Evolutionary conservation across 208 protist species (phyloP), one percentile per base, ranked within the genome.

Genomic region (Wallacemonas sp.): DNA sequence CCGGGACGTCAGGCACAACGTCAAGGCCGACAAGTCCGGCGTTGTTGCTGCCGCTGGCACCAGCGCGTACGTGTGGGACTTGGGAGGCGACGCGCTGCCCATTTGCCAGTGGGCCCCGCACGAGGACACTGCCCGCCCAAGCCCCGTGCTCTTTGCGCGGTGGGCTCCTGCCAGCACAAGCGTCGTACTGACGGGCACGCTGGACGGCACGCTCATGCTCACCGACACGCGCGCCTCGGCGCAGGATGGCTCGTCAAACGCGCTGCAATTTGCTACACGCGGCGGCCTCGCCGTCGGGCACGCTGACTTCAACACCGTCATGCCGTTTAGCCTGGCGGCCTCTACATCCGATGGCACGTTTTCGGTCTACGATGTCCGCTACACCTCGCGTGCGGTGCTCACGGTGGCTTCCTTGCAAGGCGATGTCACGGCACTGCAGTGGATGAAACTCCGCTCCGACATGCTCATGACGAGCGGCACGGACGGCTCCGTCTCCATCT

Each of bases 401-500:
- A 79, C 78, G 3, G 66, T 91, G 32, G 75, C 85, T 8, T 85
- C 89, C 5, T 69, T 89, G 44, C 89, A 95, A 44, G 89, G 89
- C 26, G 83, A 91, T 46, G 74, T 89, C 5, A 63, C 80, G 26
- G 70, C 73, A 8, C 45, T 95, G 71, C 71, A 71, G 61, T 95
- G 81, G 80, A 63, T 86, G 52, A 68, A 71, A 33, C 75, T 92
- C 30, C 75, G 92, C 36, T 73, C 82, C 0, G 89, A 95, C 66
- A 48, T 92, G 55, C 69, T 95, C 37, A 74, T 78, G 24, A 91
- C 89, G 0, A 82, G 77, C 22, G 89, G 89, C 63, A 83, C 76
- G 44, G 89, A 95, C 68, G 86, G 89, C 19, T 81, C 85, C 8
- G 81, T 92, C 10, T 72, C 81, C 36, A n/a, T 91, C 24, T 95